phyloP scores from a whole-genome alignment of 1,139 yeast species.

The Kodamaea sp. region DNA sequence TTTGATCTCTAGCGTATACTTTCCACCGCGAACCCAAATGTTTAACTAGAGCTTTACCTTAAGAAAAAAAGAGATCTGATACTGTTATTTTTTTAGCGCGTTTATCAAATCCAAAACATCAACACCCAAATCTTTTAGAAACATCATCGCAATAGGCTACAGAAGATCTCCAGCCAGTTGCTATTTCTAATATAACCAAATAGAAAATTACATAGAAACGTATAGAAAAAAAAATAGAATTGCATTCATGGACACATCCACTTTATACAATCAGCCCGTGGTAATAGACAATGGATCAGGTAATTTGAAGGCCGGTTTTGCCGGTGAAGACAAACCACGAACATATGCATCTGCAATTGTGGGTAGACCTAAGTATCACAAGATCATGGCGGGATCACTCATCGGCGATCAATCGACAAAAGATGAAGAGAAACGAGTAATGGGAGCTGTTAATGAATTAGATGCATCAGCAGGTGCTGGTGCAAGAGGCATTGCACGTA shows the following conservation, averaged over 20 bases:
- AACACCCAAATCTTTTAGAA: not conserved
- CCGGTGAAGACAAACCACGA: slow-evolving; percentile 84
- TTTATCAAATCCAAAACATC: not conserved
- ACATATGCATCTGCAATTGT: slow-evolving; percentile 50
- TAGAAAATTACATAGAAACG: too few species aligned
- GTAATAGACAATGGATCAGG: slow-evolving; percentile 96
- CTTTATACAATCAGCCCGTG: slow-evolving; percentile 72
- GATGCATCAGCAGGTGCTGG: slow-evolving; percentile 3
- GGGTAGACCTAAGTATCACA: slow-evolving; percentile 80
- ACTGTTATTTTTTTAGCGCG: not conserved
- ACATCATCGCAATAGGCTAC: too few species aligned
- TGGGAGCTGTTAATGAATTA: slow-evolving; percentile 9
- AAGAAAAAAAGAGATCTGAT: too few species aligned
- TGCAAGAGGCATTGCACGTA: too few species aligned
- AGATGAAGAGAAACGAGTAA: slow-evolving; percentile 4
- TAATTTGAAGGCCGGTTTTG: slow-evolving; percentile 82
- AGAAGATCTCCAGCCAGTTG: too few species aligned
- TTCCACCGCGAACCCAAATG: not conserved
- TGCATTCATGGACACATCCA: slow-evolving; percentile 6
- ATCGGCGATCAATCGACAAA: slow-evolving; percentile 13
- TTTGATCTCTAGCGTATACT: not conserved
- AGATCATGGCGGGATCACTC: slow-evolving; percentile 80
- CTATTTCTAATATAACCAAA: too few species aligned
- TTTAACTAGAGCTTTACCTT: not conserved
- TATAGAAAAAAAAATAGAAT: too few species aligned